phyloP scores from a whole-genome alignment of 2,329 filamentous ascomycete species.

The Trichoderma asperellum region DNA sequence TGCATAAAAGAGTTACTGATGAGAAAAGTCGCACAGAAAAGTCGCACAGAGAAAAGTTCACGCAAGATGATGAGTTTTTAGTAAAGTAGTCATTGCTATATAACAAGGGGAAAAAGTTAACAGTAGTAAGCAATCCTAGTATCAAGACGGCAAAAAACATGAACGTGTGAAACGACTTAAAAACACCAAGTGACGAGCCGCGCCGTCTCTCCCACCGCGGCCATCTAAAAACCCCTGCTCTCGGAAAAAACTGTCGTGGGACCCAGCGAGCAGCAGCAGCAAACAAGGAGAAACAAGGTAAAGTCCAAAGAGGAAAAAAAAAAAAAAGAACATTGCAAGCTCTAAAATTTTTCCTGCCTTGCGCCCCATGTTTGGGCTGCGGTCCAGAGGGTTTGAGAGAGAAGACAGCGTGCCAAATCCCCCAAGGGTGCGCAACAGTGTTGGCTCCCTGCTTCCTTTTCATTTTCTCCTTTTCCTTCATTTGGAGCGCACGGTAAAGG shows the following conservation, averaged over 20 bases:
- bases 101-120: slow-evolving; percentile 32
- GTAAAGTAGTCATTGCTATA: slow-evolving; percentile 35
- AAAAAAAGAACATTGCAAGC: neutral
- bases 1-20: neutral
- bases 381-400: slow-evolving; percentile 56
- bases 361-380: neutral
- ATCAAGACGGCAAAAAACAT: slow-evolving; percentile 28
- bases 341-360: neutral
- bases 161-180: slow-evolving; percentile 17
- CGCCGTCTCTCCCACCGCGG: slow-evolving; percentile 67
- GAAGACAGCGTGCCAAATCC: slow-evolving; percentile 61
- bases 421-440: slow-evolving; percentile 5
- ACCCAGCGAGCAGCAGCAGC: slow-evolving; percentile 33
- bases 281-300: neutral
- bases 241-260: slow-evolving; percentile 53
- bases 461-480: neutral
- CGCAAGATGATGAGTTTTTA: neutral
- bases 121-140: slow-evolving; percentile 11
- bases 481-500: slow-evolving; percentile 4
- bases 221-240: slow-evolving; percentile 44
- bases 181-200: slow-evolving; percentile 42
- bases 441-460: slow-evolving; percentile 2
- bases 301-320: neutral
- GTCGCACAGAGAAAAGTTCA: neutral
- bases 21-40: slow-evolving; percentile 31